phyloP scores from a whole-genome alignment of 2,329 filamentous ascomycete species.

The Trichoderma endophyticum region DNA sequence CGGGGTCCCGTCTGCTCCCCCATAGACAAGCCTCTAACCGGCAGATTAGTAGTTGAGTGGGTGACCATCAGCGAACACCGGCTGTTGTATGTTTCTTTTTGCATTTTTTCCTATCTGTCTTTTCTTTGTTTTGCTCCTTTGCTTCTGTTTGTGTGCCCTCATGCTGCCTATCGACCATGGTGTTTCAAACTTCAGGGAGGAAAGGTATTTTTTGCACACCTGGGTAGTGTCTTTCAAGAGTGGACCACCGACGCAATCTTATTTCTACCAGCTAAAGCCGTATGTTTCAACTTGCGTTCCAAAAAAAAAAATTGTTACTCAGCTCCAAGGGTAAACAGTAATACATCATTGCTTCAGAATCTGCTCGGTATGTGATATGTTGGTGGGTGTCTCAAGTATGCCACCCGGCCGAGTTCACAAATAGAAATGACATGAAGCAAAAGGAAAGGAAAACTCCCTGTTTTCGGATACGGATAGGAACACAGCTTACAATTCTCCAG shows the following conservation, averaged over 20 bases:
- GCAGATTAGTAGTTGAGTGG: too few species aligned
- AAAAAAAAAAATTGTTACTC: background rate
- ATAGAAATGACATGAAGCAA: background rate
- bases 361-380: background rate
- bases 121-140: background rate
- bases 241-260: background rate
- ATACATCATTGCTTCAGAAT: background rate
- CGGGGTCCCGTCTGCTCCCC: background rate
- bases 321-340: background rate
- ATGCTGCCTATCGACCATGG: background rate
- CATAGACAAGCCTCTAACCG: too few species aligned
- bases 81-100: background rate
- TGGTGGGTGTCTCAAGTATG: background rate
- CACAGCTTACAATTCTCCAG: constrained; percentile 11
- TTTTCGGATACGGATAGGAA: background rate
- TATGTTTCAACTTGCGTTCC: background rate
- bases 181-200: background rate
- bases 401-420: background rate
- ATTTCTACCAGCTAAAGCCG: background rate
- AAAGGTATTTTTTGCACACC: background rate
- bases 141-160: background rate
- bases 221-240: background rate
- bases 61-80: too few species aligned
- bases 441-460: background rate
- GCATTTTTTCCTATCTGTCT: background rate